Evolutionary conservation across 306 rosid genomes (phyloP).

Genomic region (Oxytropis ochrocephala): DNA sequence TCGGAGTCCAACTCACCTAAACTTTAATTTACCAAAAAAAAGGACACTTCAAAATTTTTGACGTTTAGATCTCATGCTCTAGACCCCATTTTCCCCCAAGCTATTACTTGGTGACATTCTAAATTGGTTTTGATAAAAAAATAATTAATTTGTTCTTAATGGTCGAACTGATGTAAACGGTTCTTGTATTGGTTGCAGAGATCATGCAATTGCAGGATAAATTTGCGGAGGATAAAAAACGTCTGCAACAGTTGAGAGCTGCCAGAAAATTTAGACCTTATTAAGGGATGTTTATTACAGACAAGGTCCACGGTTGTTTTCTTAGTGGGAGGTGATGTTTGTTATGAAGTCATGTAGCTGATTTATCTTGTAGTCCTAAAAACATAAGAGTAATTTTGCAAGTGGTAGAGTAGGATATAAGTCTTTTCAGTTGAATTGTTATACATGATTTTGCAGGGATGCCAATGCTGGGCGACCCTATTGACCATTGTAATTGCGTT

Average conservation of each 20-base stretch:
- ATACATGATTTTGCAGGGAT: neutral
- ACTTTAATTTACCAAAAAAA: no score
- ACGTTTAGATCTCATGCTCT: neutral
- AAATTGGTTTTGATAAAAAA: neutral
- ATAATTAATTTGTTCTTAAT: neutral
- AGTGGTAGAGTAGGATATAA: neutral
- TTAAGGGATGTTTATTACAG: constrained; percentile 18
- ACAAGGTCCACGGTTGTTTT: neutral
- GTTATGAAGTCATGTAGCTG: neutral
- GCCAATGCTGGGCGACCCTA: neutral
- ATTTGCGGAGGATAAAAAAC: constrained; percentile 74
- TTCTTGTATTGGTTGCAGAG: constrained; percentile 48
- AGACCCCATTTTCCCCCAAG: neutral
- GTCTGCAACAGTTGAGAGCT: constrained; percentile 79
- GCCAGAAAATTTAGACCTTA: constrained; percentile 86
- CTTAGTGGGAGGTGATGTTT: neutral
- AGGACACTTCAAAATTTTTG: no score
- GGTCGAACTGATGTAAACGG: constrained; percentile 13
- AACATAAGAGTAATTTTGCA: no score
- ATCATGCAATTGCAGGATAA: constrained; percentile 75
- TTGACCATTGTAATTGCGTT: no score
- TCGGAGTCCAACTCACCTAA: no score
- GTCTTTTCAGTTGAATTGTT: neutral
- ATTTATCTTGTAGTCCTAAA: neutral
- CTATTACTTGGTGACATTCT: neutral